A percentile compares a stretch with the other conserved stretches of the same genome.
Evolutionary conservation across 768 basidiomycete species (phyloP).

Genomic region (Fibroporia radiculosa): DNA sequence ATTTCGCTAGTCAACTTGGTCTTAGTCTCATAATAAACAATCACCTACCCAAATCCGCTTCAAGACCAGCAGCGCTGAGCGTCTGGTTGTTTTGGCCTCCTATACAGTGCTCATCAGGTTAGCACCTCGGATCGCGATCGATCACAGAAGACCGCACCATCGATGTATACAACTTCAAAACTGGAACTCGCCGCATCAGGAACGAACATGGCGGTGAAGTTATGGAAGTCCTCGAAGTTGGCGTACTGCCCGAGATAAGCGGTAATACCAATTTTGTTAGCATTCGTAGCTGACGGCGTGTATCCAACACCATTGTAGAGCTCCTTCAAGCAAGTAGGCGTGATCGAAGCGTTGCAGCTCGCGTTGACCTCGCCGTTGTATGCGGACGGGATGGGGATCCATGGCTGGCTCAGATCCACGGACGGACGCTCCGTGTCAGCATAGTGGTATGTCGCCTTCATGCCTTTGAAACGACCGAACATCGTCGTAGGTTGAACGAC

Average conservation of each 20-base stretch:
- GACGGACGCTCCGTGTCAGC: conserved; percentile 3
- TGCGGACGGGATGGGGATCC: conserved; percentile 24
- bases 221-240: conserved; percentile 49
- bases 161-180: conserved; percentile 47
- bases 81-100: conserved; percentile 58
- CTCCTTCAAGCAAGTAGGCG: conserved; percentile 26
- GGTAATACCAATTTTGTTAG: conserved; percentile 27
- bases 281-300: conserved; percentile 16
- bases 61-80: conserved; percentile 37
- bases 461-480: conserved; percentile 42
- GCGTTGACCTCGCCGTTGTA: conserved; percentile 23
- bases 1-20: not conserved
- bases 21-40: not conserved
- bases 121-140: not conserved
- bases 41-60: conserved; percentile 1
- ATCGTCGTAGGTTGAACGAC: conserved; percentile 68
- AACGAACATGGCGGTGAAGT: conserved; percentile 25
- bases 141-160: conserved; percentile 30
- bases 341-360: conserved; percentile 32
- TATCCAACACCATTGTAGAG: conserved; percentile 28
- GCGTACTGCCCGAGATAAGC: conserved; percentile 54
- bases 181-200: conserved; percentile 31
- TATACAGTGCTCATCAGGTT: conserved; percentile 18
- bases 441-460: conserved; percentile 31
- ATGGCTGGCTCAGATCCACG: not conserved